phyloP scores from a whole-genome alignment of 176 grass and related monocot species.

The Musa beccarii region DNA sequence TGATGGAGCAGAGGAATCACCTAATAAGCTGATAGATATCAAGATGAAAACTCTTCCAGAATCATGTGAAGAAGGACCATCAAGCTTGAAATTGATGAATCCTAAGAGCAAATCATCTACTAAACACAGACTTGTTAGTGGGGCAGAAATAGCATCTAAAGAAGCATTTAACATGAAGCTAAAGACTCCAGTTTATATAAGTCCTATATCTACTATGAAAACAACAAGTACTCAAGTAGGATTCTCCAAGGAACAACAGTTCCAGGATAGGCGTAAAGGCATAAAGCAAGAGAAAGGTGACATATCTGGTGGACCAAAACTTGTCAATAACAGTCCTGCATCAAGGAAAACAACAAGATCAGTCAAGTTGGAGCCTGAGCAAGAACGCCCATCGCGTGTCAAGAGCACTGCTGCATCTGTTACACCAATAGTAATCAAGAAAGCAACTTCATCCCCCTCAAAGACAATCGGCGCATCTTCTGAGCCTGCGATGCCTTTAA shows the following conservation, averaged over 20 bases:
- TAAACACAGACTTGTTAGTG: not conserved
- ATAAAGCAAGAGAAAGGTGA: not conserved
- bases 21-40: not conserved
- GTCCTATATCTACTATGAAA: too few relatives aligned
- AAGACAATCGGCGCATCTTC: slow-evolving; percentile 6
- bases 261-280: not conserved
- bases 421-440: slow-evolving; percentile 26
- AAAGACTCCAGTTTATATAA: not conserved
- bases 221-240: not conserved
- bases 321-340: not conserved
- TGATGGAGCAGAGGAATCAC: not conserved
- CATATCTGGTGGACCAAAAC: not conserved
- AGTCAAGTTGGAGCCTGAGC: not conserved
- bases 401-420: slow-evolving; percentile 1
- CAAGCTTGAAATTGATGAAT: slow-evolving; percentile 4
- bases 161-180: not conserved
- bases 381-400: too few relatives aligned
- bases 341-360: not conserved
- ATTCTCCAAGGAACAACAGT: slow-evolving; percentile 2
- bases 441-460: slow-evolving; percentile 11
- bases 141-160: slow-evolving; percentile 1
- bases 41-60: not conserved
- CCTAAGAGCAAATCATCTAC: not conserved
- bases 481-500: slow-evolving; percentile 16
- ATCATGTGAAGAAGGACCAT: slow-evolving; percentile 1